Evolutionary conservation across 805 yeast genomes (phyloP).

Genomic region (Yamadazyma philogaea): DNA sequence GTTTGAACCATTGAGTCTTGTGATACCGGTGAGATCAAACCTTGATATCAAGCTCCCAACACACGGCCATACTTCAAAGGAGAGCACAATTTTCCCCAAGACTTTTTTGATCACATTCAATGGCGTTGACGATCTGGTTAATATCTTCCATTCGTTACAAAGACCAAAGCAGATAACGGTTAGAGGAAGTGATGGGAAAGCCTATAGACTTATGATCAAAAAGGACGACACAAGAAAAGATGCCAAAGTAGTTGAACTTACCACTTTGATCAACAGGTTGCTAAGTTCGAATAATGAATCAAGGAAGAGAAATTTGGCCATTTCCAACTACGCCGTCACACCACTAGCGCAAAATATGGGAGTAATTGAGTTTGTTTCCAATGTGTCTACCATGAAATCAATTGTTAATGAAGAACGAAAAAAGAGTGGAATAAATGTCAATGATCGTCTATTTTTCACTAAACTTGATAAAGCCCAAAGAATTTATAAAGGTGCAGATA

Average conservation of each 20-base stretch:
- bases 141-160: conserved; percentile 77
- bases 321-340: conserved; percentile 82
- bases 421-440: conserved; percentile 21
- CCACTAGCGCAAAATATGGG: conserved; percentile 87
- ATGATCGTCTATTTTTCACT: conserved; percentile 28
- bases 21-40: conserved; percentile 71
- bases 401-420: conserved; percentile 28
- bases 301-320: conserved; percentile 63
- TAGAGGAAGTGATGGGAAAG: conserved; percentile 73
- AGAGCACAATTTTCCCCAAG: conserved; percentile 45
- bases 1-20: conserved; percentile 42
- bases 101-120: conserved; percentile 49
- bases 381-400: conserved; percentile 35
- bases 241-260: conserved; percentile 88
- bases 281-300: conserved; percentile 68
- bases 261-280: conserved; percentile 78
- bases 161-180: conserved; percentile 77
- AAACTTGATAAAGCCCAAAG: conserved; percentile 33
- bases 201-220: conserved; percentile 76
- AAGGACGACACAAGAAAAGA: conserved; percentile 93
- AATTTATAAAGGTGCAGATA: conserved; percentile 15
- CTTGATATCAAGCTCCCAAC: conserved; percentile 65
- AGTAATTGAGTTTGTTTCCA: conserved; percentile 61
- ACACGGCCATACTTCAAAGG: conserved; percentile 38
- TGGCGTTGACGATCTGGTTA: conserved; percentile 64